Evolutionary conservation across 164 flowering plant species (phyloP), one percentile per base, ranked within the genome.

Genomic region (Stephania yunnanensis): DNA sequence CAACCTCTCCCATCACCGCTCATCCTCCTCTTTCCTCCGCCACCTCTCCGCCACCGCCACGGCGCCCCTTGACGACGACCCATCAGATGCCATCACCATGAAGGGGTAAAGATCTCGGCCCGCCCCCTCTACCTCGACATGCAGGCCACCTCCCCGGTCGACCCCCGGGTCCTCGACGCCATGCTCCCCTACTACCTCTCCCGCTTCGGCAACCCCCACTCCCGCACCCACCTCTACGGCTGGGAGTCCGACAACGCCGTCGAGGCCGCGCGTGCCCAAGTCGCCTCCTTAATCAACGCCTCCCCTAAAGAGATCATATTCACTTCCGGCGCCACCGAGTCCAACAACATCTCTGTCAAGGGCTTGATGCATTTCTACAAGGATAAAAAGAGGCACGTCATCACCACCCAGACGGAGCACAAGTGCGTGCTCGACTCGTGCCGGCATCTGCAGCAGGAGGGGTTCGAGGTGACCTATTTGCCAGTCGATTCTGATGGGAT

Each of bases 401-500:
- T 96, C 77, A 96, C 99, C 68, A 90, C 98, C 20, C 98, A 96
- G 83, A 96, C 98, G 7, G 99, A 96, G 92, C 99, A 96, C 82
- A 92, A 92, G 86, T 96, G 98, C 74, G 99, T 96, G 9, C 88
- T 96, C 45, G 99, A 96, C 53, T 92, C 97, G 3, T 92, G 97
- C 79, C 87, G 98, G 22, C 97, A 91, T 75, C 81, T 96, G 10
- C 97, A 94, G 79, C 97, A 96, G 72, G 94, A 92, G 72, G 99
- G 98, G 4, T 96, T 90, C 69, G 93, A 92, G 1, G 85, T 91
- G 2, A 96, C 98, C 45, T 96, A 96, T 70, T 84, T 96, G 2
- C 97, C 95, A 1, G 98, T 96, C 1, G 82, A 83, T 19, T 2
- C 79, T 1, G 97, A 96, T 68, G 99, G 99, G 22, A 77, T 96